Base-by-base conservation (phyloP, 192 early-diverging fungal species). In the Paraglomus brasilianum region DNA sequence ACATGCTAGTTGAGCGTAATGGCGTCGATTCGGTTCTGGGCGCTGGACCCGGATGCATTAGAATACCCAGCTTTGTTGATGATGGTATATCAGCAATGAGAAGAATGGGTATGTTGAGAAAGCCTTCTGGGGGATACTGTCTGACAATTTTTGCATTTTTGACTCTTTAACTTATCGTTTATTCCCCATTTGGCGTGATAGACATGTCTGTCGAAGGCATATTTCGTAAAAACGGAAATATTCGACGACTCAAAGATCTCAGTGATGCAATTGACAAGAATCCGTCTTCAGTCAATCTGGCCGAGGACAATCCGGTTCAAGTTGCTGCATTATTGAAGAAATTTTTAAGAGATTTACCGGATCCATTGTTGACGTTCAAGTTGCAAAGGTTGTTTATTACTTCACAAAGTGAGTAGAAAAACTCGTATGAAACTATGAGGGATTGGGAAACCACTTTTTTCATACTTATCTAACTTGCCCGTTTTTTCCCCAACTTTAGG, bases 181-280 rank as follows among this genome's bases (percentile, higher is more conserved):
- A 1, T 30, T 30, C 7, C 8, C 17, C 15, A 17, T 19, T 7
- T 55, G 55, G 21, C 30, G n/a, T 58, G 30, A 47, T 56, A 69
- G 67, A 69, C 17, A 82, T 98, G 83, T 84, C 87, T 0, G 87
- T 92, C 17, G 95, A 98, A 74, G 97, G 97, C 7, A 91, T 98
- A 9, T 98, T 98, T 82, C 80, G 97, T 70, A 98, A 98, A 80
- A 98, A 98, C 74, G 97, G 97, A 7, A 98, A 98, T 71, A 96
- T 98, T 71, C 77, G 93, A 67, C 80, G 91, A 15, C 78, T 98
- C 58, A 96, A 95, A 61, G 90, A 92, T 39, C 71, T 95, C 14
- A 86, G 87, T 5, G 95, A 97, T 40, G 75, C 84, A 0, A 83
- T 98, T 22, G 97, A 98, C 76, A 86, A 85, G 76, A 89, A 96